A percentile compares a stretch with the other conserved stretches of the same genome.
Evolutionary conservation across 352 stramenopile species (phyloP).

Genomic region (Chrysophaeum taylorii): DNA sequence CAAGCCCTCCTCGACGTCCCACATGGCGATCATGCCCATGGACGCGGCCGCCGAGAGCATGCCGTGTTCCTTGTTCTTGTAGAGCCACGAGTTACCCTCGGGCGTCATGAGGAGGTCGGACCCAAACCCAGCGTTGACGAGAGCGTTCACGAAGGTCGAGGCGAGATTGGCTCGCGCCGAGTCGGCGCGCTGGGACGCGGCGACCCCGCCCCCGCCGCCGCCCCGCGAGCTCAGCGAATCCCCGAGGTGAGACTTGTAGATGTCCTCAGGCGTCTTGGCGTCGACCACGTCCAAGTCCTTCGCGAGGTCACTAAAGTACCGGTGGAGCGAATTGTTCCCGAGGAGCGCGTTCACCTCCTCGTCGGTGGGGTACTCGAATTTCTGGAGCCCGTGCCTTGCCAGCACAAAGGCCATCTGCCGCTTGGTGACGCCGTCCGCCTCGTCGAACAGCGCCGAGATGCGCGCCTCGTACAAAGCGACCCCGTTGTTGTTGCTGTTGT

Average conservation of each 20-base stretch:
- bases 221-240: constrained; percentile 68
- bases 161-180: constrained; percentile 94
- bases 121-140: constrained; percentile 96
- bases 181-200: constrained; percentile 64
- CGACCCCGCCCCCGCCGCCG: constrained; percentile 38
- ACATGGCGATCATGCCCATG: constrained; percentile 93
- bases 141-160: constrained; percentile 97
- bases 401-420: constrained; percentile 93
- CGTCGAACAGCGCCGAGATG: constrained; percentile 39
- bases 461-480: constrained; percentile 10
- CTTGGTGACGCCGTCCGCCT: constrained; percentile 47
- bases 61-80: constrained; percentile 99
- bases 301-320: constrained; percentile 89
- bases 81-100: constrained; percentile 91
- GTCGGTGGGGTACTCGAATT: constrained; percentile 75
- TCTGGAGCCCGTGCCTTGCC: constrained; percentile 74
- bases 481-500: background rate
- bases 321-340: constrained; percentile 86
- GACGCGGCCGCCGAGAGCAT: constrained; percentile 96
- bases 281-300: constrained; percentile 94
- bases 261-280: constrained; percentile 89
- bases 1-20: constrained; percentile 98
- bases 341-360: constrained; percentile 75
- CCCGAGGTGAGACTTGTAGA: constrained; percentile 98
- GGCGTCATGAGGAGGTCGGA: constrained; percentile 76